Conservation (phyloP, 805 yeast species). For the Peterozyma toletana region DNA sequence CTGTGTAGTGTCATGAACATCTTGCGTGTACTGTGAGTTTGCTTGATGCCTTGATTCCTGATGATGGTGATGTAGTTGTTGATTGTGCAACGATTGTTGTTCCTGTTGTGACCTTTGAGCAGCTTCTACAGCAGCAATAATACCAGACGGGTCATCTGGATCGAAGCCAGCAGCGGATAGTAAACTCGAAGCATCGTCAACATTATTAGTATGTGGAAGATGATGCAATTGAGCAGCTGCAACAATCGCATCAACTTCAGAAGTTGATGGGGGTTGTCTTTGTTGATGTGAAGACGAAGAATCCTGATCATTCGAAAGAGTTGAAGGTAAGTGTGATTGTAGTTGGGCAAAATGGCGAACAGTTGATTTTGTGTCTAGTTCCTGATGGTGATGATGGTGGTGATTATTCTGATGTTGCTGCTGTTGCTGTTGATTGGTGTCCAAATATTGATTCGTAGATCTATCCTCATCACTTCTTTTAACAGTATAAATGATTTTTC, state of each 20-base stretch:
- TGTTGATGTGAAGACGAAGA: background rate
- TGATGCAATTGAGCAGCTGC: background rate
- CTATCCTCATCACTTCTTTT: constrained; percentile 14
- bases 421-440: background rate
- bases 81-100: constrained; percentile 4
- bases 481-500: background rate
- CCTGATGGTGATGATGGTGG: constrained; percentile 1
- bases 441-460: constrained; percentile 6
- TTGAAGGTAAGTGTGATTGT: background rate
- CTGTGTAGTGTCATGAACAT: background rate
- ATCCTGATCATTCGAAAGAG: background rate
- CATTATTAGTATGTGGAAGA: constrained; percentile 3
- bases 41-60: constrained; percentile 9
- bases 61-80: constrained; percentile 3
- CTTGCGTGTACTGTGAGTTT: constrained; percentile 7
- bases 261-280: background rate
- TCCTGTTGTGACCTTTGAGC: constrained; percentile 30
- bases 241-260: background rate
- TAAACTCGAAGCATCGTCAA: constrained; percentile 21
- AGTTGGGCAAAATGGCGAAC: too few species aligned
- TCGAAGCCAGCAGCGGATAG: constrained; percentile 30
- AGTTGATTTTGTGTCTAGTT: background rate
- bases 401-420: constrained; percentile 13
- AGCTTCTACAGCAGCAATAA: constrained; percentile 56
- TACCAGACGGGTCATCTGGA: constrained; percentile 28